Evolutionary conservation across 2,329 filamentous ascomycete genomes (phyloP).

Genomic region (Xylaria multiplex): DNA sequence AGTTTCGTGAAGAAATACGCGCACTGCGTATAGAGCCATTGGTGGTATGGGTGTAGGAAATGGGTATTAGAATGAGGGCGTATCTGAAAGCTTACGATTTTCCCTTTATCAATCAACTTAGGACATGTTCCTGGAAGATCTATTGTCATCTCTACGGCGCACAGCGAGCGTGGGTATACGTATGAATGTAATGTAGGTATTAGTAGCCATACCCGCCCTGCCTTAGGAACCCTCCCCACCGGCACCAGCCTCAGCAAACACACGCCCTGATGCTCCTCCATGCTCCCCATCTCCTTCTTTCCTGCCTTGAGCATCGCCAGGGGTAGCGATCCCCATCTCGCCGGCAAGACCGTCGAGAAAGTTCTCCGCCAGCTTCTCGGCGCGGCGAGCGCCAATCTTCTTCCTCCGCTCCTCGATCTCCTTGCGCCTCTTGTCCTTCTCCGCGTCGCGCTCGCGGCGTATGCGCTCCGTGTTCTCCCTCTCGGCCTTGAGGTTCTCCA

Average conservation of each 20-base stretch:
- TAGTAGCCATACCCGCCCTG: neutral
- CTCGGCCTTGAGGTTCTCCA: conserved; percentile 80
- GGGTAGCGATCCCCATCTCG: conserved; percentile 38
- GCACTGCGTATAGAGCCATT: too few species aligned
- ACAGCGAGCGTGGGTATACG: neutral
- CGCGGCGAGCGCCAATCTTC: conserved; percentile 67
- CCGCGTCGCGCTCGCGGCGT: conserved; percentile 74
- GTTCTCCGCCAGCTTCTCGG: conserved; percentile 51
- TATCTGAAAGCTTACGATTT: neutral
- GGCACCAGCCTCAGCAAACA: neutral
- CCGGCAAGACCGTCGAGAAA: conserved; percentile 52
- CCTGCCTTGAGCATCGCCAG: neutral
- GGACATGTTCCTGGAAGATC: neutral
- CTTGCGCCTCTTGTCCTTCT: conserved; percentile 66
- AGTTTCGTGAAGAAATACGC: neutral
- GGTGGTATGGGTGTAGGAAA: neutral
- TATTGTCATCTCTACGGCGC: neutral
- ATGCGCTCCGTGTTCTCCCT: conserved; percentile 65
- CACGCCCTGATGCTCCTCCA: neutral
- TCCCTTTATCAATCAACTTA: too few species aligned
- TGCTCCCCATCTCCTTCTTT: neutral
- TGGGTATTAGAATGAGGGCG: neutral
- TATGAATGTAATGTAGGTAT: neutral
- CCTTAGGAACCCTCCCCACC: neutral
- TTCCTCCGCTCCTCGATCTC: conserved; percentile 72